Base-by-base conservation (phyloP, 257 asterid species). In the Solanum piurae region DNA sequence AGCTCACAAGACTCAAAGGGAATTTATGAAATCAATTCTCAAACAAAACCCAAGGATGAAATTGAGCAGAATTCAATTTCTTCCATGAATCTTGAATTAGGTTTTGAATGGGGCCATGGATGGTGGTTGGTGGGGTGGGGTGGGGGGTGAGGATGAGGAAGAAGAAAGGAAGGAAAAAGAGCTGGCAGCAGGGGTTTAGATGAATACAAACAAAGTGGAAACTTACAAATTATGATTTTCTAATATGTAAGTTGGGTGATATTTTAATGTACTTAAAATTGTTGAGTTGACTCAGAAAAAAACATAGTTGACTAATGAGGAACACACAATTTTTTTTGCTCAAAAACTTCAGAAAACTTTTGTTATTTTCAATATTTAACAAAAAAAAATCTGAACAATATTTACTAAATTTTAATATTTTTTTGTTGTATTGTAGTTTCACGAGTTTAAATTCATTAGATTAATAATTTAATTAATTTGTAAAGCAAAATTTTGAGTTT, bases 171-270 rank as follows among this genome's bases (percentile, higher is more conserved):
- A 72, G 40, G 6, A 85, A 49, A 37, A 76, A 40, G 33, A 88
- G 92, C 80, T 86, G 89, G 88, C 89, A 83, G 68, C 85, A 64
- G 86, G 34, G 49, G 71, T 69, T 72, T 29, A 25, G 84, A 36
- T 40, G 85, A 27, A 49, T 46, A 86, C n/a, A 7, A 84, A 49
- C 87, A 90, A 74, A 75, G 87, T 14, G 60, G 87, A 86, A 87
- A 88, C 72, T 75, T 27, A 87, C 86, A 87, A 88, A 80, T 72
- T 83, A 16, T 27, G 42, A 55, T 12, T 31, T 84, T 86, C 55
- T 74, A 69, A 5, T 87, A 27, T n/a, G 25, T n/a, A 29, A 29
- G 36, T 37, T 49, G 68, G 27, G 16, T 16, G 27, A 44, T 66
- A 69, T 69, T 29, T 69, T 29, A 69, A 82, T 49, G 7, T 82